phyloP scores from a whole-genome alignment of 1,139 yeast species.

The Saccharomyces hybrid region DNA sequence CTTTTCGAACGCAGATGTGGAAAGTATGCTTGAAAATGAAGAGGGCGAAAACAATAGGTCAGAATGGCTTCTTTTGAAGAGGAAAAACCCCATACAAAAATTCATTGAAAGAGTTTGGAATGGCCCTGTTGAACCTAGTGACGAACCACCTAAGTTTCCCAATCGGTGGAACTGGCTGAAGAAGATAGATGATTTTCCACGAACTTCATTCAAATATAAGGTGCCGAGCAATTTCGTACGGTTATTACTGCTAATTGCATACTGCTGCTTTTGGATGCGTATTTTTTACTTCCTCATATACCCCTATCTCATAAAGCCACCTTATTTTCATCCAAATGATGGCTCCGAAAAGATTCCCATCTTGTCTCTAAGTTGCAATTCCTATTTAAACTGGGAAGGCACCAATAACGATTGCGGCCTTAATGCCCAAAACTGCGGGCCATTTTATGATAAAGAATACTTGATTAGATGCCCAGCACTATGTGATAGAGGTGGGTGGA shows the following conservation, averaged over 20 bases:
- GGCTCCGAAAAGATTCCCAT: conserved; percentile 23
- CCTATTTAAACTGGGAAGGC: conserved; percentile 57
- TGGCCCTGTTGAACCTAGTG: conserved; percentile 47
- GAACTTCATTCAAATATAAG: conserved; percentile 28
- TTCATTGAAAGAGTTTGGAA: conserved; percentile 35
- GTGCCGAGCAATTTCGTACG: conserved; percentile 30
- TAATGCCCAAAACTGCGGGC: conserved; percentile 52
- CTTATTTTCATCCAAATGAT: conserved; percentile 18
- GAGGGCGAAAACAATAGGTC: conserved; percentile 21
- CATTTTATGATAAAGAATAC: conserved; percentile 41
- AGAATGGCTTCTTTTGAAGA: conserved; percentile 38
- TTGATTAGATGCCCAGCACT: conserved; percentile 80
- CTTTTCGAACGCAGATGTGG: conserved; percentile 2
- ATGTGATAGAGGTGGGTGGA: conserved; percentile 72
- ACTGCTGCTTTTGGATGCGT: conserved; percentile 33
- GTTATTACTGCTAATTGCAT: conserved; percentile 33
- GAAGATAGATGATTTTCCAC: conserved; percentile 41
- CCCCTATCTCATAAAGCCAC: conserved; percentile 27
- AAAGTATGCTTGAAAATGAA: background rate
- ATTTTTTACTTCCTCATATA: conserved; percentile 17
- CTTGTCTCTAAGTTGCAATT: conserved; percentile 40
- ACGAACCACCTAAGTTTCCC: conserved; percentile 40
- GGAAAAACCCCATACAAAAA: conserved; percentile 25
- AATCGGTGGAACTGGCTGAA: conserved; percentile 19
- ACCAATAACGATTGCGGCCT: conserved; percentile 72